phyloP scores from a whole-genome alignment of 352 stramenopile genomes.

The Hyphochytrium catenoides region DNA sequence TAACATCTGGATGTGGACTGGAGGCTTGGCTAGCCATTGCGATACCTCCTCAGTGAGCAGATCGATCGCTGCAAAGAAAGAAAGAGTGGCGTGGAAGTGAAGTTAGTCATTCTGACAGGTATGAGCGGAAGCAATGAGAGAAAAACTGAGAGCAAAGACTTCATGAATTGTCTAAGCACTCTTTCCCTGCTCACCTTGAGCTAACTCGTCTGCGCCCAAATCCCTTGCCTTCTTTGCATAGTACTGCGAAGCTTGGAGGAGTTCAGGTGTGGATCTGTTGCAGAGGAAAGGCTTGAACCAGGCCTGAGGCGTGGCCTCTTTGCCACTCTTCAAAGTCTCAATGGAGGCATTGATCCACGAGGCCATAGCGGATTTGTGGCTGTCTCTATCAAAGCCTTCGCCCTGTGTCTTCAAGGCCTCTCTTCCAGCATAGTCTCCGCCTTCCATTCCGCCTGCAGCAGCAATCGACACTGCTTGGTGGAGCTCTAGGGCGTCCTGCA shows the following conservation, averaged over 20 bases:
- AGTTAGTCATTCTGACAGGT: too few species aligned
- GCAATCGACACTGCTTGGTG: slow-evolving; percentile 21
- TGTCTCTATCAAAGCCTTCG: slow-evolving; percentile 5
- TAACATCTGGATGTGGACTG: slow-evolving; percentile 30
- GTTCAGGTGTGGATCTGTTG: slow-evolving; percentile 35
- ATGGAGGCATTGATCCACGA: slow-evolving; percentile 25
- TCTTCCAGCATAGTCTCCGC: not conserved
- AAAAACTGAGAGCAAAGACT: too few species aligned
- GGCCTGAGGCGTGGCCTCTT: slow-evolving; percentile 16
- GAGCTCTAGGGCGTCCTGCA: slow-evolving; percentile 34
- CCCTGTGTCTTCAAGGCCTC: not conserved
- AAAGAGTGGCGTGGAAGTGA: too few species aligned
- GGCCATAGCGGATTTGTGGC: slow-evolving; percentile 13
- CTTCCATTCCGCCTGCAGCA: slow-evolving; percentile 8
- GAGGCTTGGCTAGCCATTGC: slow-evolving; percentile 20
- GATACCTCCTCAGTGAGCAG: slow-evolving; percentile 30
- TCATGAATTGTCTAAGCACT: too few species aligned
- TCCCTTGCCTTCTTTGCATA: slow-evolving; percentile 19
- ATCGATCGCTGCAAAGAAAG: too few species aligned
- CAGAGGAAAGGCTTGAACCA: slow-evolving; percentile 34
- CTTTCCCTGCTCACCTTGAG: too few species aligned
- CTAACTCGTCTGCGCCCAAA: slow-evolving; percentile 18
- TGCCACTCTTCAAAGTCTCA: slow-evolving; percentile 16
- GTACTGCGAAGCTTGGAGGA: slow-evolving; percentile 23
- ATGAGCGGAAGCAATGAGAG: too few species aligned